Base-by-base conservation (phyloP, 2,329 filamentous ascomycete species). In the Botrytis paeoniae region DNA sequence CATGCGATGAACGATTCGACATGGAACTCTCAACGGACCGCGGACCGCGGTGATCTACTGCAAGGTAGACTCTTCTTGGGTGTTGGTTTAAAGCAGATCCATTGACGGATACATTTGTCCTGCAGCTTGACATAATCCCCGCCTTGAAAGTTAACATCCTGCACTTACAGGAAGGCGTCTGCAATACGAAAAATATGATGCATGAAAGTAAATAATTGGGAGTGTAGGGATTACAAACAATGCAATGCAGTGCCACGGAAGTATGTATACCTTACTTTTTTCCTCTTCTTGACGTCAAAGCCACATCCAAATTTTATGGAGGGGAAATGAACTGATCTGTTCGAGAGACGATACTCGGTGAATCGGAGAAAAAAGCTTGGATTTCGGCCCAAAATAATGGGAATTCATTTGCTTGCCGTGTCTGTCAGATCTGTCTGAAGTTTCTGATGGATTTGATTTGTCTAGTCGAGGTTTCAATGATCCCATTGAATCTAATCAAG, bases 81-180 rank as follows among this genome's bases (percentile, higher is more conserved):
- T 59, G 39, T 64, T 29, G 61, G 48, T 66, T 29, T 66, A 35
- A 57, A 66, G 48, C 35, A 71, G 69, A 64, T 32, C 69, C 69
- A 71, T 71, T 43, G 22, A 72, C 62, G 48, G 70, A 72, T 60
- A 72, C 62, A 37, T 72, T 68, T 20, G 8, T 60, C 41, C 61
- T 72, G 70, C 45, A 66, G 37, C 45, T 72, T 72, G 48, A 60
- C 51, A 61, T 68, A 68, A 59, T 60, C 62, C 48, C 70, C 70
- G 70, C 62, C 51, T 64, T 57, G 14, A 41, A 48, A 57, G 51
- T 57, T 57, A 66, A 39, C 60, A 65, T 48, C 70, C 61, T 68
- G 70, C 48, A 72, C 70, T 72, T 39, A 68, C 70, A 72, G 62
- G 70, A 72, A 72, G 48, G 70, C 70, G 70, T 72, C 62, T 68